Evolutionary conservation across 2,329 filamentous ascomycete genomes (phyloP).

Genomic region (Pseudogymnoascus sp.): DNA sequence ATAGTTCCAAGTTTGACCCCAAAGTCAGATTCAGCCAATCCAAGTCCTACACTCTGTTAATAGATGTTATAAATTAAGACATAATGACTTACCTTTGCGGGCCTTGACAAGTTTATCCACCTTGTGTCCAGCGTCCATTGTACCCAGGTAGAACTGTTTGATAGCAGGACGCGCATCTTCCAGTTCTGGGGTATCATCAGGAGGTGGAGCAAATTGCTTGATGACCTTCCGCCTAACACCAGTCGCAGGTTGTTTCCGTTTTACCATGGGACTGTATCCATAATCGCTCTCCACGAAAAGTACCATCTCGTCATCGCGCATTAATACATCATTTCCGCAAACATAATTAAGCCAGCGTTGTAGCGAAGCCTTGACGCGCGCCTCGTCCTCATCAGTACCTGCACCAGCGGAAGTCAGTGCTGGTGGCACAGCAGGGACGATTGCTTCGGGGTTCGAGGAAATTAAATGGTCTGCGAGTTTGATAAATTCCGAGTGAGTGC

Average conservation of each 20-base stretch:
- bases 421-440: conserved; percentile 92
- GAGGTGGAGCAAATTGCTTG: conserved; percentile 96
- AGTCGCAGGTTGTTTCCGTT: conserved; percentile 93
- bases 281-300: conserved; percentile 99
- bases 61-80: conserved; percentile 16
- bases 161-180: conserved; percentile 83
- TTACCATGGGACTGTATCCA: conserved; percentile 90
- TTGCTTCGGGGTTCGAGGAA: conserved; percentile 91
- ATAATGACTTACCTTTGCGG: conserved; percentile 60
- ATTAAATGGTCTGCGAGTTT: conserved; percentile 96
- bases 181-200: conserved; percentile 93
- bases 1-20: conserved; percentile 83
- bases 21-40: conserved; percentile 85
- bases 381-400: conserved; percentile 92
- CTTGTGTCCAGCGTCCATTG: conserved; percentile 97
- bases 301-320: conserved; percentile 93
- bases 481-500: conserved; percentile 89
- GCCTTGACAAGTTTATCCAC: conserved; percentile 90
- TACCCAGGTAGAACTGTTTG: conserved; percentile 89
- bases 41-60: conserved; percentile 59
- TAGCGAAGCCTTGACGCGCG: conserved; percentile 76
- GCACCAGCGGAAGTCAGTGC: conserved; percentile 88
- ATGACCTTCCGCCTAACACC: conserved; percentile 90
- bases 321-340: conserved; percentile 83
- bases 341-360: conserved; percentile 95